These are phyloP conservation scores for Ophiostoma triangulosporum DNA, from an alignment of 2,329 filamentous ascomycete species.

Conservation along the genomic window DNA sequence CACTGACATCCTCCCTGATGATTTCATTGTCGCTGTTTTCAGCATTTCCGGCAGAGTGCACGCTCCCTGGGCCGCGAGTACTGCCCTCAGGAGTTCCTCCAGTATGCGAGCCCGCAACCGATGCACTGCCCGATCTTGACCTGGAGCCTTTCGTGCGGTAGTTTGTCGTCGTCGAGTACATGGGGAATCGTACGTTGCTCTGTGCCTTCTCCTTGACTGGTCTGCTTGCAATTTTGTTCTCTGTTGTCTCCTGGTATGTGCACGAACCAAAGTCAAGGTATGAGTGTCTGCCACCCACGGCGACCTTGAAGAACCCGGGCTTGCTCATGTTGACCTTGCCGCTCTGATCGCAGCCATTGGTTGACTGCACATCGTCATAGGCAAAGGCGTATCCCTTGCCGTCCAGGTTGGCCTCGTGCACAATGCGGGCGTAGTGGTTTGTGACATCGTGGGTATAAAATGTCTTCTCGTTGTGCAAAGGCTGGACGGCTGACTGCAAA, in stretches of 20 bases:
- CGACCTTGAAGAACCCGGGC: not conserved
- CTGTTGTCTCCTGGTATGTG: not conserved
- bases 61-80: not conserved
- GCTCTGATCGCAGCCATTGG: constrained; percentile 37
- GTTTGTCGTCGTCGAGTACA: not conserved
- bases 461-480: constrained; percentile 20
- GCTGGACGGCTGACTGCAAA: constrained; percentile 22
- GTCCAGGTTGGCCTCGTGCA: constrained; percentile 40
- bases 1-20: too few species aligned
- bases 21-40: too few species aligned
- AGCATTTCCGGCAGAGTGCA: not conserved
- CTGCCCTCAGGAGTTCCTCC: not conserved
- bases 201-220: not conserved
- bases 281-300: not conserved
- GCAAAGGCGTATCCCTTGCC: constrained; percentile 46
- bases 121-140: not conserved
- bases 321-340: not conserved
- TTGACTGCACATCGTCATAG: constrained; percentile 45
- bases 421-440: constrained; percentile 45
- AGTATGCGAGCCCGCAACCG: not conserved
- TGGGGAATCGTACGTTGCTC: constrained; percentile 1
- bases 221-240: not conserved
- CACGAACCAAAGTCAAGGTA: not conserved
- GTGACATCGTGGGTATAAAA: constrained; percentile 30
- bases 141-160: not conserved